phyloP scores from a whole-genome alignment of 768 basidiomycete species.

The Trametes maxima region DNA sequence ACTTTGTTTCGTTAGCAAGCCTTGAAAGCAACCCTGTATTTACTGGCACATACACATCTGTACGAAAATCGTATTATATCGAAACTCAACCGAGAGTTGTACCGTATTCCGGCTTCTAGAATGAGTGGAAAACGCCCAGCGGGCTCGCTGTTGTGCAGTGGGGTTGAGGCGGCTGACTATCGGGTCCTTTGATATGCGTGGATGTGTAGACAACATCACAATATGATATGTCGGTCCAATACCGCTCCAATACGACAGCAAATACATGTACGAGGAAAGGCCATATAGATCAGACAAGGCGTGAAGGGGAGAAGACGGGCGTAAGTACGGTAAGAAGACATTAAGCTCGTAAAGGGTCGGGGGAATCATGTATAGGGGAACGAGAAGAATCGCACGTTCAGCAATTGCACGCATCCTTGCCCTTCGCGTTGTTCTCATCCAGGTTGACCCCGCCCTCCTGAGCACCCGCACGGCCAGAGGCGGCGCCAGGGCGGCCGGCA shows the following conservation, averaged over 20 bases:
- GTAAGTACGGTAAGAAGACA: slow-evolving; percentile 27
- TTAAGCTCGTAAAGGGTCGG: slow-evolving; percentile 21
- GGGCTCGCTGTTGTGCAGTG: too few species aligned
- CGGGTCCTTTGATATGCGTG: neutral
- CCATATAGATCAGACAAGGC: slow-evolving; percentile 29
- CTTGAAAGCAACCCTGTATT: neutral
- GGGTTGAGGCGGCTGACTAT: too few species aligned
- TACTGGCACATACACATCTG: neutral
- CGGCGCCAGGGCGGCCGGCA: slow-evolving; percentile 61
- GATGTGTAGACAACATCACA: slow-evolving; percentile 17
- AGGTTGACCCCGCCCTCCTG: slow-evolving; percentile 69
- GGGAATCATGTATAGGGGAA: slow-evolving; percentile 5
- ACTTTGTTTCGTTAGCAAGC: slow-evolving; percentile 1
- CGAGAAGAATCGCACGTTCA: slow-evolving; percentile 39
- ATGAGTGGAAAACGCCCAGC: too few species aligned
- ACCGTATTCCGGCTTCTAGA: too few species aligned
- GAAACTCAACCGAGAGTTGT: too few species aligned
- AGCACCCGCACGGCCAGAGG: slow-evolving; percentile 53
- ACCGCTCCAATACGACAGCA: slow-evolving; percentile 27
- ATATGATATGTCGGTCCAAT: slow-evolving; percentile 25
- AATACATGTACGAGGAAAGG: slow-evolving; percentile 26
- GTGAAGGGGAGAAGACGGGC: slow-evolving; percentile 15
- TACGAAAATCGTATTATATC: neutral
- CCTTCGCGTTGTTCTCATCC: slow-evolving; percentile 64
- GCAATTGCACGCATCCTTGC: slow-evolving; percentile 82